Base-by-base conservation (phyloP, 2,329 filamentous ascomycete species). In the Verticillium alfalfae region DNA sequence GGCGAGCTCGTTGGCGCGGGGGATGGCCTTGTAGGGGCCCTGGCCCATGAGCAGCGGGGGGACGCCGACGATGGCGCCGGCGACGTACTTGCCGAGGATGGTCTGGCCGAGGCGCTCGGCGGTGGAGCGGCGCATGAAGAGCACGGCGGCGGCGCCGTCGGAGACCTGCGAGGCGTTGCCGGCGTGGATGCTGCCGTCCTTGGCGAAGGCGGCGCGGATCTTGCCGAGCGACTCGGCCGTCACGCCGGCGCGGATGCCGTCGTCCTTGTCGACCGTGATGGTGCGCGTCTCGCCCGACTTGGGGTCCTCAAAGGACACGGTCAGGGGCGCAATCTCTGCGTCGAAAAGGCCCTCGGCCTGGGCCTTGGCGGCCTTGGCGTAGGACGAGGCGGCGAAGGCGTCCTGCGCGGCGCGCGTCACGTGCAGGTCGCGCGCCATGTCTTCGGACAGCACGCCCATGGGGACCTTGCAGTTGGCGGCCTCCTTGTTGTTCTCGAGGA, bases 81-180 rank as follows among this genome's bases (percentile, higher is more conserved):
- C 82, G 34, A 97, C 92, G 75, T 90, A 97, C 82, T 97, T 98
- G 76, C 94, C 95, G 34, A 98, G 79, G 76, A 98, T 92, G 61
- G 84, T 84, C 81, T 97, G 94, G 62, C 92, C 92, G 16, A 98
- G 89, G 67, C 85, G 85, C 82, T 97, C 89, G 57, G 95, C 95
- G 16, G 90, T 96, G 66, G 88, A 91, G 61, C 95, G 92, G 81
- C 91, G 93, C 95, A 98, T 98, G 72, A 99, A 83, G 56, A 98
- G 85, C 7, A 98, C 94, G 57, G 95, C 95, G 36, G 95, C 94
- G 26, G 95, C 95, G 67, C 95, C 95, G 78, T 99, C 93, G 36
- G 92, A 95, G 74, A 99, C 93, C 79, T 98, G 95, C 60, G 88
- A 93, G 34, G 95, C 94, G 76, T 98, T 99, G 70, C 95, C 95